These are phyloP conservation scores for Fomitopsis pinicola DNA, from an alignment of 1,284 basidiomycete genomes.

Conservation along the genomic window DNA sequence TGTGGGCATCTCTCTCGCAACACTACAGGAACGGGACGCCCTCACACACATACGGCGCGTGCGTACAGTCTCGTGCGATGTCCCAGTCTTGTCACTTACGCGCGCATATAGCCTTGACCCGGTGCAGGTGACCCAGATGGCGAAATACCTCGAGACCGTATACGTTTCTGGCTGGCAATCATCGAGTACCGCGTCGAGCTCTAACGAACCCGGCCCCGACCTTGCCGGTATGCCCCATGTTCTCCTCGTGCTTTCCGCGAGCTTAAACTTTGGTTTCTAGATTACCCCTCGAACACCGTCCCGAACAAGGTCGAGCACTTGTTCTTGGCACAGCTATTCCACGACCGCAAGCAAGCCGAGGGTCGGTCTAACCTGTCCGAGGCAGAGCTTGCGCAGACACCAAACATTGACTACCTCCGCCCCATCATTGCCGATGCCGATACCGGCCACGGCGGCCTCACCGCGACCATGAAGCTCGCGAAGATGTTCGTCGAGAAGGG, in stretches of 20 bases:
- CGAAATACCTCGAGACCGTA: conserved; percentile 95
- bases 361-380: conserved; percentile 71
- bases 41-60: conserved; percentile 97
- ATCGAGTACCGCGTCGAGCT: conserved; percentile 87
- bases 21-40: conserved; percentile 73
- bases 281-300: conserved; percentile 93
- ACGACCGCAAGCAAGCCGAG: conserved; percentile 84
- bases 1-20: conserved; percentile 67
- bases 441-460: conserved; percentile 62
- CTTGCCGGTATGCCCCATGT: conserved; percentile 69
- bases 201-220: conserved; percentile 96
- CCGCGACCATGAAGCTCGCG: conserved; percentile 67
- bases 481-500: conserved; percentile 81
- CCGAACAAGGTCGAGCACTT: conserved; percentile 90
- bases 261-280: conserved; percentile 29
- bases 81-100: not conserved
- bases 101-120: conserved; percentile 77
- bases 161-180: conserved; percentile 99
- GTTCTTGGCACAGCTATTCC: conserved; percentile 86
- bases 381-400: conserved; percentile 65
- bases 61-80: conserved; percentile 35
- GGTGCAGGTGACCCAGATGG: conserved; percentile 98
- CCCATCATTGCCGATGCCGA: conserved; percentile 70
- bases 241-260: not conserved
- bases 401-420: conserved; percentile 58